Evolutionary conservation across 352 stramenopile species (phyloP).

Genomic region (Phytophthora citrophthora): DNA sequence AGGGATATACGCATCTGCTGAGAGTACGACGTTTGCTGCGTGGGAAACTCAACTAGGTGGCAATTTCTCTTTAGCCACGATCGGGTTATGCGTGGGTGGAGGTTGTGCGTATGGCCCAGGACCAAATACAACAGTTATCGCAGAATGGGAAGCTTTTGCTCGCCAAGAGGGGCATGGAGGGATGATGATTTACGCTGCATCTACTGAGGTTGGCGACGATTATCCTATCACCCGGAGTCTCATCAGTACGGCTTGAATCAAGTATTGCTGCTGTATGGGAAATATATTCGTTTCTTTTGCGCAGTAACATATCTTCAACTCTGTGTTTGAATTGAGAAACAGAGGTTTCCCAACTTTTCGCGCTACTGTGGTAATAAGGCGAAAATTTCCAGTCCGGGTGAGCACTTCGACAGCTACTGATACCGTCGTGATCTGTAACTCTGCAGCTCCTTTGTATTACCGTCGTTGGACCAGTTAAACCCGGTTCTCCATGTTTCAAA

Average conservation of each 20-base stretch:
- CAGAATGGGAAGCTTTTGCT: slow-evolving; percentile 55
- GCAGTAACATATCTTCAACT: background rate
- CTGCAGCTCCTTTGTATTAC: background rate
- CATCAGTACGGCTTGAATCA: slow-evolving; percentile 18
- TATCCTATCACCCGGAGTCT: slow-evolving; percentile 64
- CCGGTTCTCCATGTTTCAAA: background rate
- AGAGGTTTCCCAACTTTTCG: background rate
- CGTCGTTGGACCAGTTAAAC: background rate
- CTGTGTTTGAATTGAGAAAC: background rate
- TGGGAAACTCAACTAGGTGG: slow-evolving; percentile 55
- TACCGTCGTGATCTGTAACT: background rate
- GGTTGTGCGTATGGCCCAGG: slow-evolving; percentile 73
- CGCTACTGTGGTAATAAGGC: background rate
- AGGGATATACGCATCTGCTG: slow-evolving; percentile 55
- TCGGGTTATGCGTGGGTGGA: slow-evolving; percentile 57
- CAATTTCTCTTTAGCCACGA: slow-evolving; percentile 56
- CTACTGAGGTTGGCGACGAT: slow-evolving; percentile 53
- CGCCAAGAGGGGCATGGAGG: slow-evolving; percentile 44
- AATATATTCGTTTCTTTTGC: background rate
- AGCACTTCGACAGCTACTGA: background rate
- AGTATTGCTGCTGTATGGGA: background rate
- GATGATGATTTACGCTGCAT: slow-evolving; percentile 83
- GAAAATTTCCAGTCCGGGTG: background rate
- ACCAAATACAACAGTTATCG: slow-evolving; percentile 59
- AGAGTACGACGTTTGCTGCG: slow-evolving; percentile 59